Evolutionary conservation across 257 asterid genomes (phyloP).

Genomic region (Anisodus acutangulus): DNA sequence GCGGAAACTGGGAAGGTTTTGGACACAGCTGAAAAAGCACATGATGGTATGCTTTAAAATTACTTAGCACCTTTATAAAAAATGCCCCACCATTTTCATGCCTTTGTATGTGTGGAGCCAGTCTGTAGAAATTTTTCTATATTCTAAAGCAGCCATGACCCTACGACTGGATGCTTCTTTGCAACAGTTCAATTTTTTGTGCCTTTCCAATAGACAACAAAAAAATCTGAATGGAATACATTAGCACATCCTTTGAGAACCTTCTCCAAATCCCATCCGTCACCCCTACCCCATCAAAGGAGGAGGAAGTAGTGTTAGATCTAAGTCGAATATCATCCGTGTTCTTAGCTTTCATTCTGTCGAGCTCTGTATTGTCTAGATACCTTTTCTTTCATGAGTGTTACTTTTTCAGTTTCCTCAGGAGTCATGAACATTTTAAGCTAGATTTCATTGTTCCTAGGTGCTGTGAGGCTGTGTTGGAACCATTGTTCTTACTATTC

Average conservation of each 20-base stretch:
- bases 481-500: not conserved
- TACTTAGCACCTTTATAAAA: slow-evolving; percentile 15
- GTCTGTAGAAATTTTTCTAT: slow-evolving; percentile 2
- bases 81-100: not conserved
- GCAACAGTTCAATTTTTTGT: not conserved
- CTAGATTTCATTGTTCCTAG: slow-evolving; percentile 3
- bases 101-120: not conserved
- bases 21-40: slow-evolving; percentile 95
- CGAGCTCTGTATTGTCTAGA: not conserved
- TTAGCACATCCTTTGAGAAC: not conserved
- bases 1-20: slow-evolving; percentile 84
- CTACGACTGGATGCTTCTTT: not conserved
- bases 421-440: not conserved
- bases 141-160: not conserved
- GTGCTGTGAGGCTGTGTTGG: not conserved
- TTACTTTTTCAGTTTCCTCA: not conserved
- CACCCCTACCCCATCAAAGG: not conserved
- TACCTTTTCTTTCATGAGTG: not conserved
- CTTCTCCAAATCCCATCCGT: not conserved
- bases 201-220: not conserved
- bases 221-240: slow-evolving; percentile 20
- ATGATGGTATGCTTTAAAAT: slow-evolving; percentile 68
- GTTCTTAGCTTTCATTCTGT: not conserved
- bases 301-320: not conserved
- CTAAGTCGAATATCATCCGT: not conserved